Conservation (phyloP, 495 filamentous ascomycete genomes). For the Aspergillus incahuasiensis region DNA sequence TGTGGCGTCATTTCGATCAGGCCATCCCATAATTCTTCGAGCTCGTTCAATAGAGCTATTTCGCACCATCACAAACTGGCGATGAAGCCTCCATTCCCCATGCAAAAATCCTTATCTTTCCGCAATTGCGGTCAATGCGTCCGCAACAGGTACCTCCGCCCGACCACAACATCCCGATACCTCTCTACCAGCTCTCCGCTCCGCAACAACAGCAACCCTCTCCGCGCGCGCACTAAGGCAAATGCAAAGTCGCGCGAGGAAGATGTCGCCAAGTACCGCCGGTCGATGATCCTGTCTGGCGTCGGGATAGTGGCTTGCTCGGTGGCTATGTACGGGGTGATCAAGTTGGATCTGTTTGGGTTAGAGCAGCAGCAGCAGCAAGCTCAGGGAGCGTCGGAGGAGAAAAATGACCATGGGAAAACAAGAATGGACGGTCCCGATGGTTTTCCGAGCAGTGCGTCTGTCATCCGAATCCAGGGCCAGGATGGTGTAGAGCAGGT, state of each 20-base stretch:
- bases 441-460: conserved; percentile 33
- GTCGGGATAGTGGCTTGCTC: conserved; percentile 34
- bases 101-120: conserved; percentile 25
- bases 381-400: background rate
- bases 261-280: conserved; percentile 25
- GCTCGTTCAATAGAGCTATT: background rate
- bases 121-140: conserved; percentile 33
- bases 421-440: conserved; percentile 39
- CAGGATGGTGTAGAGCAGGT: conserved; percentile 64
- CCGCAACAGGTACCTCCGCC: conserved; percentile 22
- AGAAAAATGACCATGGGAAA: background rate
- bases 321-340: conserved; percentile 34
- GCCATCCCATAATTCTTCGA: background rate
- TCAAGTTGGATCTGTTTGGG: conserved; percentile 38
- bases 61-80: conserved; percentile 21
- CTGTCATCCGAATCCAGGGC: conserved; percentile 41
- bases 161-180: conserved; percentile 15
- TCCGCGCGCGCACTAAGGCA: conserved; percentile 20
- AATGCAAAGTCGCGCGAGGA: conserved; percentile 15
- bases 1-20: background rate
- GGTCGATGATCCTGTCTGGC: conserved; percentile 33
- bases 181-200: conserved; percentile 26
- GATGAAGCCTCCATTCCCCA: conserved; percentile 11
- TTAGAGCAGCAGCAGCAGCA: conserved; percentile 15
- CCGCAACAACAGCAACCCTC: conserved; percentile 26